These are phyloP conservation scores for Adansonia grandidieri DNA, from an alignment of 441 rosid species.

Conservation along the genomic window DNA sequence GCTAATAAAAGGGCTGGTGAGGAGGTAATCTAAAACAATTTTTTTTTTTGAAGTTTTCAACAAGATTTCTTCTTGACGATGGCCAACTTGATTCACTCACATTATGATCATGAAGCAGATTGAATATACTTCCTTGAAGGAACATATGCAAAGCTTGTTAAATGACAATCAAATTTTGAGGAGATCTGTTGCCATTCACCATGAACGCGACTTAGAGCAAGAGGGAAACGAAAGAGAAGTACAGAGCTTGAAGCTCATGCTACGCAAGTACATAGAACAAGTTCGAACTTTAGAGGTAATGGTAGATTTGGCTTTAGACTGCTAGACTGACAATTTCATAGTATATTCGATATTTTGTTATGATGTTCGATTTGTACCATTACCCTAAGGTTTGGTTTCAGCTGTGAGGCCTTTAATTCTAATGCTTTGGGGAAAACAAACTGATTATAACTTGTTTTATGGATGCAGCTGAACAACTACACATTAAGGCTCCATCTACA, in stretches of 20 bases:
- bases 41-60: not conserved
- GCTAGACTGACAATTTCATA: too few relatives aligned
- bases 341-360: too few relatives aligned
- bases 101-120: not conserved
- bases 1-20: not conserved
- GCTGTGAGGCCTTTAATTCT: too few relatives aligned
- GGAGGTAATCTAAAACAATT: not conserved
- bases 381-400: too few relatives aligned
- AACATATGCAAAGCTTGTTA: not conserved
- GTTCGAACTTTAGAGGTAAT: not conserved
- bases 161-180: not conserved
- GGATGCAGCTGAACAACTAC: not conserved
- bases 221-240: not conserved
- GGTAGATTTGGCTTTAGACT: too few relatives aligned
- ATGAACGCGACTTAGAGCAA: not conserved
- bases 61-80: not conserved
- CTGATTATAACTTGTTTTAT: too few relatives aligned
- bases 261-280: not conserved
- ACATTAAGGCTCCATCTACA: not conserved
- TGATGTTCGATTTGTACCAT: too few relatives aligned
- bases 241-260: not conserved
- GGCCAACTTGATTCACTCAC: not conserved
- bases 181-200: not conserved
- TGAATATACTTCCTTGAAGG: not conserved
- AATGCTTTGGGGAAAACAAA: too few relatives aligned